These are phyloP conservation scores for Penicillium angulare DNA, from an alignment of 495 filamentous ascomycete genomes.

Conservation along the genomic window DNA sequence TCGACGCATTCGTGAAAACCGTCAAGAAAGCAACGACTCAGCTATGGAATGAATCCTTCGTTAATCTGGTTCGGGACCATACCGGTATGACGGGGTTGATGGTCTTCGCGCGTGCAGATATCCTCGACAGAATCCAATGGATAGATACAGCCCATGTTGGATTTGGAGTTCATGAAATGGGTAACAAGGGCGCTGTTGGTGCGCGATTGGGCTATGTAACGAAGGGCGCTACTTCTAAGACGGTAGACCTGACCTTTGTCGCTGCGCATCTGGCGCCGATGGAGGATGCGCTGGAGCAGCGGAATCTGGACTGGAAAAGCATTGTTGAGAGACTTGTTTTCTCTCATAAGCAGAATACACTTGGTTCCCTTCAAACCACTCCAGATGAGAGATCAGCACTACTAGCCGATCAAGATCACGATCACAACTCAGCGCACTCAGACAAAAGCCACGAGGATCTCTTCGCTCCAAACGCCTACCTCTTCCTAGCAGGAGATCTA, in stretches of 20 bases:
- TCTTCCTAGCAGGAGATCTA: slow-evolving; percentile 87
- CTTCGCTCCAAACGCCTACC: slow-evolving; percentile 69
- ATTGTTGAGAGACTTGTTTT: slow-evolving; percentile 83
- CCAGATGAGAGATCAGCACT: slow-evolving; percentile 44
- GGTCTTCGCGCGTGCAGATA: slow-evolving; percentile 65
- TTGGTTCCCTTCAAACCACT: slow-evolving; percentile 3
- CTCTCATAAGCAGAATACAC: slow-evolving; percentile 7
- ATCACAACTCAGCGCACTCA: slow-evolving; percentile 17
- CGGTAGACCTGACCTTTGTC: slow-evolving; percentile 73
- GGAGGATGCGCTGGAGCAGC: slow-evolving; percentile 65
- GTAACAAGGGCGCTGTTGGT: slow-evolving; percentile 91
- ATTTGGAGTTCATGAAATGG: slow-evolving; percentile 80
- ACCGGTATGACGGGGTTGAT: slow-evolving; percentile 88
- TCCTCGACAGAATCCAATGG: slow-evolving; percentile 52
- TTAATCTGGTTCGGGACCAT: slow-evolving; percentile 58
- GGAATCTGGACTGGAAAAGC: slow-evolving; percentile 82
- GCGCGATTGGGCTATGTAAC: slow-evolving; percentile 61
- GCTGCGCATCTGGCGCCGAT: slow-evolving; percentile 87
- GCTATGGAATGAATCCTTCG: slow-evolving; percentile 44
- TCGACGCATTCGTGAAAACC: slow-evolving; percentile 63
- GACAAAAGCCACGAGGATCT: slow-evolving; percentile 43
- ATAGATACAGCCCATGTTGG: slow-evolving; percentile 74
- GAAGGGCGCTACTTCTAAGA: slow-evolving; percentile 25
- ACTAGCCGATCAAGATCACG: slow-evolving; percentile 25
- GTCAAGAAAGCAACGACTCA: slow-evolving; percentile 62